Evolutionary conservation across 805 yeast species (phyloP), one percentile per base, ranked within the genome.

Genomic region (Starmerella khaoyaiensis): DNA sequence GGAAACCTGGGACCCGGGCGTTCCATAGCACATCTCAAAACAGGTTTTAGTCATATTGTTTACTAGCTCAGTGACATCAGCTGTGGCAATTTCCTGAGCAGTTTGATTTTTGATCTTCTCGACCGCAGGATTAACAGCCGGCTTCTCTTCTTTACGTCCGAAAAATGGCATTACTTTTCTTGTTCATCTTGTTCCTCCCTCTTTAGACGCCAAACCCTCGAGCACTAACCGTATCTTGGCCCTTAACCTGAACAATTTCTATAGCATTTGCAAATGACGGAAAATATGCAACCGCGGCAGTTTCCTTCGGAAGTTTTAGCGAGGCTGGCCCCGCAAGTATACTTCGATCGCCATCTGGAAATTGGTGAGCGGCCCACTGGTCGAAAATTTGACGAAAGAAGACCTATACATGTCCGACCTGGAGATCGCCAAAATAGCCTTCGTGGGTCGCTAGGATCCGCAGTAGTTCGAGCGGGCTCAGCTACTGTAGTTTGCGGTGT

Each of bases 21-120:
- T 65, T 12, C 58, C 58, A 33, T 81, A 64, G 60, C 96, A 86
- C 56, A 74, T 72, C 33, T 77, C 78, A 57, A 79, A 86, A 58
- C 96, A 86, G 64, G 80, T 79, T 49, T 76, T 84, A 10, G 94
- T 77, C 55, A 82, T 70, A 51, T 81, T 78, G 60, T 76, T 79
- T 22, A 84, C 93, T 37, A 86, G 64, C 52, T 81, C 86, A 2
- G 87, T 77, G 24, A 93, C 95, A 58, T 84, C 81, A 15, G 86
- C 90, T n/a, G 82, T 71, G 2, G 94, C 94, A 45, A 86, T 64
- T 54, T 86, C 96, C 56, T 74, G 79, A 28, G 76, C 66, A 39
- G 86, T 74, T 53, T 78, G 81, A 20, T 70, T 68, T 53, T 77
- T 76, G n/a, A 36, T 36, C 30, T 35, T 36, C 39, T 30, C 41